A percentile compares a stretch with the other conserved stretches of the same genome.
Evolutionary conservation across 208 protist genomes (phyloP).

Genomic region (Angomonas deanei): DNA sequence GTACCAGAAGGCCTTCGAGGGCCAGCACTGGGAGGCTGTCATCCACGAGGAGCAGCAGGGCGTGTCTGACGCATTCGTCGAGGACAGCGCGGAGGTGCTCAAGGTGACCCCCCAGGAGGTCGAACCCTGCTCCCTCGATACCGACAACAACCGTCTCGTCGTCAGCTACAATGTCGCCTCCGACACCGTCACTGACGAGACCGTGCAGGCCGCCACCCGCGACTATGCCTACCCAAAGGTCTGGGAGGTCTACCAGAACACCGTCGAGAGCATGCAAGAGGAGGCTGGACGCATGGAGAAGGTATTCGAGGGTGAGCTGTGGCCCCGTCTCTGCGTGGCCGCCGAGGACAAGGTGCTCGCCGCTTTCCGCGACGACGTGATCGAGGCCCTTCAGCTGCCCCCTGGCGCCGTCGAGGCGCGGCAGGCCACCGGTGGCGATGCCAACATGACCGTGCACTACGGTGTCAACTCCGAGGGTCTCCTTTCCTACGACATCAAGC

Average conservation of each 20-base stretch:
- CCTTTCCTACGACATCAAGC: slow-evolving; percentile 7
- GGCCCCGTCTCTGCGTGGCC: slow-evolving; percentile 19
- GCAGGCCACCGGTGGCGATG: background rate
- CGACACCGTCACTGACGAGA: background rate
- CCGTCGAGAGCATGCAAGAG: slow-evolving; percentile 19
- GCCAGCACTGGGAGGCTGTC: slow-evolving; percentile 20
- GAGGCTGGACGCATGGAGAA: slow-evolving; percentile 32
- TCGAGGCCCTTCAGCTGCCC: background rate
- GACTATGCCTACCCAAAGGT: slow-evolving; percentile 28
- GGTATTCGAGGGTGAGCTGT: slow-evolving; percentile 45
- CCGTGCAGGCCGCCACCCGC: slow-evolving; percentile 17
- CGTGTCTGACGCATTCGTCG: slow-evolving; percentile 26
- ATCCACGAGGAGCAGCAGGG: slow-evolving; percentile 6
- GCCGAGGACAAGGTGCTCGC: slow-evolving; percentile 16
- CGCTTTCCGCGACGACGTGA: slow-evolving; percentile 30
- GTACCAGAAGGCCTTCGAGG: slow-evolving; percentile 24
- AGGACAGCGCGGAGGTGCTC: slow-evolving; percentile 28
- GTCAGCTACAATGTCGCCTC: slow-evolving; percentile 35
- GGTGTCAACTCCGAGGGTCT: background rate
- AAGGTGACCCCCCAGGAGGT: slow-evolving; percentile 7
- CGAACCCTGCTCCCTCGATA: slow-evolving; percentile 16
- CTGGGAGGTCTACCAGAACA: slow-evolving; percentile 45
- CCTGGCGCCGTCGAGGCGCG: background rate
- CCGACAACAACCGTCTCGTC: slow-evolving; percentile 16
- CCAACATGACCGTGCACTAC: slow-evolving; percentile 1